A percentile compares a stretch with the other conserved stretches of the same genome.
These are phyloP conservation scores for Boletus pseudopeckii DNA, from an alignment of 768 basidiomycete genomes.

Conservation along the genomic window DNA sequence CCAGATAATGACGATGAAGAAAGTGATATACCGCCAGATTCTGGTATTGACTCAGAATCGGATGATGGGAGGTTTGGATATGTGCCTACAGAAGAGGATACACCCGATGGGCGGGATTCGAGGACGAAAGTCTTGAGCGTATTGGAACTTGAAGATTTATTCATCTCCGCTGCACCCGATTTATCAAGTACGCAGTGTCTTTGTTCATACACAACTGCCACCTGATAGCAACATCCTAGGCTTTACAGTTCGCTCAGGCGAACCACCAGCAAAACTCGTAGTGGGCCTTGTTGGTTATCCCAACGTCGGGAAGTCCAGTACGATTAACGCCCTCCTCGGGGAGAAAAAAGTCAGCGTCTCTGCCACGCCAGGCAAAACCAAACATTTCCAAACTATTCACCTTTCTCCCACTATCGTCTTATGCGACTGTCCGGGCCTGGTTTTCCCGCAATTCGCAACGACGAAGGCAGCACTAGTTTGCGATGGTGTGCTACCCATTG, in stretches of 20 bases:
- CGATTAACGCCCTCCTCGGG: conserved; percentile 93
- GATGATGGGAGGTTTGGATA: conserved; percentile 42
- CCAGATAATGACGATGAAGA: conserved; percentile 31
- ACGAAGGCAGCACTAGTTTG: conserved; percentile 95
- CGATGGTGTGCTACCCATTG: conserved; percentile 95
- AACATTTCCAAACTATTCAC: conserved; percentile 98
- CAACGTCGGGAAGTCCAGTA: conserved; percentile 97
- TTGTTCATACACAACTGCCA: background rate
- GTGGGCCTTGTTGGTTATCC: conserved; percentile 97
- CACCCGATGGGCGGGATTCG: conserved; percentile 50
- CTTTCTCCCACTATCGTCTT: conserved; percentile 83
- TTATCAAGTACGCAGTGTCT: conserved; percentile 50
- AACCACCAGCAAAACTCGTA: conserved; percentile 59
- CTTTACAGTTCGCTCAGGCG: conserved; percentile 57
- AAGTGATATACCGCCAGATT: conserved; percentile 23
- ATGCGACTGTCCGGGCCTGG: conserved; percentile 97
- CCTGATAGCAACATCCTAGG: conserved; percentile 38
- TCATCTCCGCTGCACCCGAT: conserved; percentile 67
- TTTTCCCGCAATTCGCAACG: conserved; percentile 97
- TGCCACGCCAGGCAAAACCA: conserved; percentile 96
- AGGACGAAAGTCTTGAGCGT: conserved; percentile 81
- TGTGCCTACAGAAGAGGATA: conserved; percentile 54
- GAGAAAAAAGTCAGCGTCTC: conserved; percentile 99
- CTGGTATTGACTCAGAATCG: conserved; percentile 29
- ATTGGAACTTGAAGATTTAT: conserved; percentile 82